These are phyloP conservation scores for Rossbeevera mucosa DNA, from an alignment of 768 basidiomycete species.

Conservation along the genomic window DNA sequence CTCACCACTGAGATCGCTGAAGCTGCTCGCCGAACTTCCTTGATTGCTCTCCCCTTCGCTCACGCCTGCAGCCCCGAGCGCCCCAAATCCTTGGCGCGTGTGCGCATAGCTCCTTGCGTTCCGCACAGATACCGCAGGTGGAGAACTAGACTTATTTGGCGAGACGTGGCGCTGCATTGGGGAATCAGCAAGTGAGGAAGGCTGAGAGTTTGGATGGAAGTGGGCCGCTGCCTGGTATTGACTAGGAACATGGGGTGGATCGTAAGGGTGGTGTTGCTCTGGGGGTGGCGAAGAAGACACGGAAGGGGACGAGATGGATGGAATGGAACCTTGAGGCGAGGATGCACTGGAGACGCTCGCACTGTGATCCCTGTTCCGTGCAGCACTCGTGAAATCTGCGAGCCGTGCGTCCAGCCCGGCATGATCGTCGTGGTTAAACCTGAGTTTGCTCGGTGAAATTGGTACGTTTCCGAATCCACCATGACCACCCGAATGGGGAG, in stretches of 20 bases:
- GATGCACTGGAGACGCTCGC: constrained; percentile 72
- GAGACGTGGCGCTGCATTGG: constrained; percentile 51
- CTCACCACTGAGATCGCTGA: constrained; percentile 83
- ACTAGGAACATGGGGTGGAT: neutral
- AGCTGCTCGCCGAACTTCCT: constrained; percentile 74
- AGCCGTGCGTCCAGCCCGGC: constrained; percentile 32
- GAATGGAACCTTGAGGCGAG: constrained; percentile 75
- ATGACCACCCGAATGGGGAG: neutral
- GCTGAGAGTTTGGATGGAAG: constrained; percentile 14
- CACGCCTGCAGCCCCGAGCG: constrained; percentile 36
- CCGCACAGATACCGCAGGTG: constrained; percentile 53
- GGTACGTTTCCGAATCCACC: constrained; percentile 8
- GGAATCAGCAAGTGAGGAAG: constrained; percentile 15
- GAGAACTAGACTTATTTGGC: constrained; percentile 56
- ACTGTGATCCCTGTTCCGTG: constrained; percentile 51
- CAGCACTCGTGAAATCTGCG: constrained; percentile 27
- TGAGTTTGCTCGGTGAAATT: constrained; percentile 30
- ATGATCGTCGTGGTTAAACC: constrained; percentile 11
- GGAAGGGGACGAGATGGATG: constrained; percentile 74
- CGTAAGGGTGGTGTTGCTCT: constrained; percentile 23
- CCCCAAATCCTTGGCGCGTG: constrained; percentile 41
- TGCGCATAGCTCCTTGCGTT: constrained; percentile 50
- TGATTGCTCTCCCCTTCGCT: constrained; percentile 61
- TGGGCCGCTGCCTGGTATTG: constrained; percentile 5
- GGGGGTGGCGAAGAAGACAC: constrained; percentile 41